Conservation (phyloP, 2,329 filamentous ascomycete species). For the Pseudocercospora macadamiae region DNA sequence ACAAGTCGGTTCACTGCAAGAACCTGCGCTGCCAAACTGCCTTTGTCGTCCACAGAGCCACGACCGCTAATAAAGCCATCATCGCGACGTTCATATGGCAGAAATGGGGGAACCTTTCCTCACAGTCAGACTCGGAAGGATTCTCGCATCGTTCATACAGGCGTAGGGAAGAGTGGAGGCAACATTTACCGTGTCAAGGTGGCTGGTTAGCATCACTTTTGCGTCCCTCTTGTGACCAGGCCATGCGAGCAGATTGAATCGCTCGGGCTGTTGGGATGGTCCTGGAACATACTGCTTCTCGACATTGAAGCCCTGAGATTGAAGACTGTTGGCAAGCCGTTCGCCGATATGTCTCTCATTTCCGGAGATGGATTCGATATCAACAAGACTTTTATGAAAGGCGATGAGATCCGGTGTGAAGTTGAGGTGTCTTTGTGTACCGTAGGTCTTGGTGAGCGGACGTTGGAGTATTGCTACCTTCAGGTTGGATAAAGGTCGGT, state of each 20-base stretch:
- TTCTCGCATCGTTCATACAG: too few relatives aligned
- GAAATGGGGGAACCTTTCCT: slow-evolving; percentile 65
- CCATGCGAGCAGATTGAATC: slow-evolving; percentile 79
- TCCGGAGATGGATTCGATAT: slow-evolving; percentile 70
- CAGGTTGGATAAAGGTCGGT: too few relatives aligned
- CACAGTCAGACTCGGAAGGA: background rate
- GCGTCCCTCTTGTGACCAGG: slow-evolving; percentile 53
- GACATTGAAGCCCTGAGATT: slow-evolving; percentile 61
- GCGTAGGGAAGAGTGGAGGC: too few relatives aligned
- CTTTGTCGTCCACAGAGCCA: slow-evolving; percentile 68
- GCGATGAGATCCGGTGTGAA: slow-evolving; percentile 58
- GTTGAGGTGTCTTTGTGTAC: slow-evolving; percentile 12
- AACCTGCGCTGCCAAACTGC: slow-evolving; percentile 70
- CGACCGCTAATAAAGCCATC: slow-evolving; percentile 60
- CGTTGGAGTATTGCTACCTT: too few relatives aligned
- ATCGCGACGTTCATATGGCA: slow-evolving; percentile 56
- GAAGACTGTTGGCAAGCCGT: slow-evolving; percentile 69
- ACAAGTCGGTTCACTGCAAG: slow-evolving; percentile 63
- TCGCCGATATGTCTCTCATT: slow-evolving; percentile 68
- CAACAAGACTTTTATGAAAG: slow-evolving; percentile 72
- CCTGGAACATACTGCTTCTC: slow-evolving; percentile 60
- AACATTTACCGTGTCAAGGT: slow-evolving; percentile 75
- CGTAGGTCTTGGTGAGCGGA: too few relatives aligned
- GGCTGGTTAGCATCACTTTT: slow-evolving; percentile 69
- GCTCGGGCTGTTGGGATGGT: slow-evolving; percentile 42